Evolutionary conservation across 2,329 filamentous ascomycete genomes (phyloP).

Genomic region (Penicillium glabrum): DNA sequence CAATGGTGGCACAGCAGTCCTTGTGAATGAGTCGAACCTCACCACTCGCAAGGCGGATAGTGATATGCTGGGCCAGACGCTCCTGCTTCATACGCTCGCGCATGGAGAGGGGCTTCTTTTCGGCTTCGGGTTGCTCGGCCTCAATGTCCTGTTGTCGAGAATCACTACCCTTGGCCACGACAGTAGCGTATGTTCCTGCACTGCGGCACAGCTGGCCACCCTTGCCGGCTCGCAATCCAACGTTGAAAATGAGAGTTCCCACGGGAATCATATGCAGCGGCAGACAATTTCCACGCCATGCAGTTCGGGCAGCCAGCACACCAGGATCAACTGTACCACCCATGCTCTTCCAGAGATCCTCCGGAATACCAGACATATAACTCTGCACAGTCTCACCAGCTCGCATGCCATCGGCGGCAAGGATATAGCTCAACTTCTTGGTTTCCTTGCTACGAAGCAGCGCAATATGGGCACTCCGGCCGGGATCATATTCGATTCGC

Average conservation of each 20-base stretch:
- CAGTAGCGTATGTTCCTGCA: slow-evolving; percentile 85
- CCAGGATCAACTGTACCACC: slow-evolving; percentile 90
- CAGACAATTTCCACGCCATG: slow-evolving; percentile 90
- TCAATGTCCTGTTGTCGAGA: slow-evolving; percentile 59
- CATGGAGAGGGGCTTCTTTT: slow-evolving; percentile 35
- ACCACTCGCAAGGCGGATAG: slow-evolving; percentile 84
- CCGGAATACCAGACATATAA: slow-evolving; percentile 84
- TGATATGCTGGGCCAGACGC: slow-evolving; percentile 74
- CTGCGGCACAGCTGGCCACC: slow-evolving; percentile 90
- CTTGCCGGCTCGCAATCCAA: slow-evolving; percentile 71
- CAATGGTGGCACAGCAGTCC: slow-evolving; percentile 92
- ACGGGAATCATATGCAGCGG: slow-evolving; percentile 94
- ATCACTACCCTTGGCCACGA: slow-evolving; percentile 77
- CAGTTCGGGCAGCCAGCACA: slow-evolving; percentile 92
- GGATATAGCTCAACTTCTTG: slow-evolving; percentile 79
- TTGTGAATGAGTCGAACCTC: slow-evolving; percentile 87
- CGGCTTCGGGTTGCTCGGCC: slow-evolving; percentile 45
- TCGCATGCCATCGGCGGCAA: slow-evolving; percentile 92
- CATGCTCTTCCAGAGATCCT: slow-evolving; percentile 85
- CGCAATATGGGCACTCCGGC: slow-evolving; percentile 89
- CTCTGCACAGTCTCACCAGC: slow-evolving; percentile 90
- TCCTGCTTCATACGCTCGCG: slow-evolving; percentile 45
- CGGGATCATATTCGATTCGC: slow-evolving; percentile 93
- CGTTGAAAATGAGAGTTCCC: slow-evolving; percentile 88
- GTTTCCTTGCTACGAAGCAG: slow-evolving; percentile 75